A percentile compares a stretch with the other conserved stretches of the same genome.
These are phyloP conservation scores for Taxawa tesnikishii DNA, from an alignment of 2,329 filamentous ascomycete species.

Conservation along the genomic window DNA sequence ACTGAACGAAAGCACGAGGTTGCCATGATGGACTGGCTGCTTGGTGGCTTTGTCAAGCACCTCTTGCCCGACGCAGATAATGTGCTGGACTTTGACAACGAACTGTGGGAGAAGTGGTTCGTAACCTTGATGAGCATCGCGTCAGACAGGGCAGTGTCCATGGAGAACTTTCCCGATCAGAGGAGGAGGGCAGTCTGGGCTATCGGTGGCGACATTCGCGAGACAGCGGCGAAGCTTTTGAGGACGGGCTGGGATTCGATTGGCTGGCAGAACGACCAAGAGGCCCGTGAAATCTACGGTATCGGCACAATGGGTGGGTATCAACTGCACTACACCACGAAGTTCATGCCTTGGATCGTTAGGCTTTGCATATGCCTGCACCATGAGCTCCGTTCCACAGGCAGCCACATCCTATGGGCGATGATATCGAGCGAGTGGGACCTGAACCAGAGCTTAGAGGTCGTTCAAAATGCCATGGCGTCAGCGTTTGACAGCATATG, in stretches of 20 bases:
- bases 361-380: constrained; percentile 93
- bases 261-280: constrained; percentile 80
- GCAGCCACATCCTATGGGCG: constrained; percentile 84
- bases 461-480: constrained; percentile 93
- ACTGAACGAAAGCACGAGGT: constrained; percentile 16
- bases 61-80: constrained; percentile 74
- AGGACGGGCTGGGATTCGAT: constrained; percentile 86
- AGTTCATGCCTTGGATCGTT: constrained; percentile 80
- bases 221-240: constrained; percentile 77
- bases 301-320: constrained; percentile 84
- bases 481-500: constrained; percentile 84
- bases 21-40: constrained; percentile 7
- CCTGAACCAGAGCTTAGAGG: constrained; percentile 77
- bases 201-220: constrained; percentile 90
- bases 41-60: constrained; percentile 63
- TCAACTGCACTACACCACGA: constrained; percentile 95
- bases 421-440: constrained; percentile 99
- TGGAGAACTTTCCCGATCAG: constrained; percentile 95
- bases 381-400: constrained; percentile 76
- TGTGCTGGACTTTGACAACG: constrained; percentile 63
- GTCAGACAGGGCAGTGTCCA: constrained; percentile 72
- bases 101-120: constrained; percentile 90
- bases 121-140: constrained; percentile 79
- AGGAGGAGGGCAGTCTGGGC: constrained; percentile 97
- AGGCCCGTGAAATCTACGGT: constrained; percentile 67